Conservation (phyloP, 306 rosid species). For the Dicorynia guianensis region DNA sequence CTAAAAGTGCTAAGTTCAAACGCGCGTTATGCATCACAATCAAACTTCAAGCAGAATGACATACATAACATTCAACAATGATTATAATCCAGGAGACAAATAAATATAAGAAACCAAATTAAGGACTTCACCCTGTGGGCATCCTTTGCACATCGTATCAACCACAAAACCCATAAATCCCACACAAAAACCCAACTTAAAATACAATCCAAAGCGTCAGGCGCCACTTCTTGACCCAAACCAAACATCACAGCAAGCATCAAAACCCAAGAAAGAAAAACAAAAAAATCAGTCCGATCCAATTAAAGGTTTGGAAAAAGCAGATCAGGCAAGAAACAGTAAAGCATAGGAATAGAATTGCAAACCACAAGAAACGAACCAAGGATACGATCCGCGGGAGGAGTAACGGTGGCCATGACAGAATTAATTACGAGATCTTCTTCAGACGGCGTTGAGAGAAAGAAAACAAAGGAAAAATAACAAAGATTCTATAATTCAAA, state of each 20-base stretch:
- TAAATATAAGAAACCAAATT: background rate
- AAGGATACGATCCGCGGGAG: slow-evolving; percentile 96
- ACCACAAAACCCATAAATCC: background rate
- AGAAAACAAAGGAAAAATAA: background rate
- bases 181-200: background rate
- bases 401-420: slow-evolving; percentile 86
- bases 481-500: background rate
- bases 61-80: too few species aligned
- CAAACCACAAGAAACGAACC: background rate
- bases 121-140: too few species aligned
- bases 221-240: slow-evolving; percentile 19
- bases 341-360: background rate
- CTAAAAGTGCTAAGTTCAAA: slow-evolving; percentile 6
- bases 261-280: background rate
- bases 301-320: slow-evolving; percentile 7
- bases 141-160: background rate
- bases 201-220: background rate
- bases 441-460: background rate
- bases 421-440: slow-evolving; percentile 56
- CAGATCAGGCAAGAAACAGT: slow-evolving; percentile 39
- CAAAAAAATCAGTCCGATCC: slow-evolving; percentile 30
- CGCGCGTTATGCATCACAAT: background rate
- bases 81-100: background rate
- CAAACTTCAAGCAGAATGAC: slow-evolving; percentile 12
- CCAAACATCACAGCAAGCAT: background rate